Evolutionary conservation across 1,139 yeast genomes (phyloP).

Genomic region (Scheffersomyces lignicola): DNA sequence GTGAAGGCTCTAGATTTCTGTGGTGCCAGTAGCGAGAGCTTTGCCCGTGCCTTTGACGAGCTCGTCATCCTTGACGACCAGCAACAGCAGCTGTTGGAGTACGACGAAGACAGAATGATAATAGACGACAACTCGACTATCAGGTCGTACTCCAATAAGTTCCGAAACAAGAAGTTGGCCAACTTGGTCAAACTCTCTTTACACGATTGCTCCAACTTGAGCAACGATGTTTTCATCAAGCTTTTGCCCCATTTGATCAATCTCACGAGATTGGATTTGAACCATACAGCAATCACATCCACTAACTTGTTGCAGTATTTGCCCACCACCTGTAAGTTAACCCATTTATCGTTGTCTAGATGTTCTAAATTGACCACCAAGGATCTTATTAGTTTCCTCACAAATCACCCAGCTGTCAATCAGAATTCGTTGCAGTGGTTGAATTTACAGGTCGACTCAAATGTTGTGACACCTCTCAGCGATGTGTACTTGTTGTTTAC

Average conservation of each 20-base stretch:
- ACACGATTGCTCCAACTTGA: slow-evolving; percentile 85
- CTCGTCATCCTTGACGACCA: slow-evolving; percentile 24
- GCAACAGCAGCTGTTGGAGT: background rate
- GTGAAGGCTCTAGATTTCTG: slow-evolving; percentile 82
- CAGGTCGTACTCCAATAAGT: background rate
- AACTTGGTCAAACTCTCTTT: slow-evolving; percentile 62
- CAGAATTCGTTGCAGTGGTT: slow-evolving; percentile 67
- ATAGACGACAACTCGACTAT: slow-evolving; percentile 6
- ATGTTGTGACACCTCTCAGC: slow-evolving; percentile 63
- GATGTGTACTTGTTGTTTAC: slow-evolving; percentile 60
- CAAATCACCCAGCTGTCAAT: slow-evolving; percentile 69
- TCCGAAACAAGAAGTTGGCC: slow-evolving; percentile 18
- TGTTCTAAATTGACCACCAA: slow-evolving; percentile 77
- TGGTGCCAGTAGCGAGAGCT: slow-evolving; percentile 73
- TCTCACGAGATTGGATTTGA: slow-evolving; percentile 70
- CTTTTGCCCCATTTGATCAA: slow-evolving; percentile 59
- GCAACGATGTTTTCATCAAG: slow-evolving; percentile 54
- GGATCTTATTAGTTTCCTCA: slow-evolving; percentile 69
- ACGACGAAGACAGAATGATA: slow-evolving; percentile 7
- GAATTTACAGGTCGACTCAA: slow-evolving; percentile 69
- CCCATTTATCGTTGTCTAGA: slow-evolving; percentile 77
- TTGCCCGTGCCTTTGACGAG: slow-evolving; percentile 61
- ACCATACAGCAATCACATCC: slow-evolving; percentile 76
- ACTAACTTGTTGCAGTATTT: slow-evolving; percentile 47
- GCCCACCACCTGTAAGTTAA: slow-evolving; percentile 56